Conservation (phyloP, 257 asterid species). For the Verbena officinalis region DNA sequence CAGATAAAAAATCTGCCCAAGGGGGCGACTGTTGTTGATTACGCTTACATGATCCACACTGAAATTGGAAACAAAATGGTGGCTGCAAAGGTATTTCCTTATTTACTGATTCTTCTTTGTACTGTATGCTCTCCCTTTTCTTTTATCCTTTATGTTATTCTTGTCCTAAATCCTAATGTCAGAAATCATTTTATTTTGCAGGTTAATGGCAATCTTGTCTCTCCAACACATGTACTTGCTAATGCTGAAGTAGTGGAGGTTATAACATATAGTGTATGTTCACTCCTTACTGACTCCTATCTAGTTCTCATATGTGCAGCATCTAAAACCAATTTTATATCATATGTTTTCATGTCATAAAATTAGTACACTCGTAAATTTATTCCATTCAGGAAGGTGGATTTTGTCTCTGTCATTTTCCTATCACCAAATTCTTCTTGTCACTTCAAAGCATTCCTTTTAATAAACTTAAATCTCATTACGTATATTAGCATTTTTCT, state of each 20-base stretch:
- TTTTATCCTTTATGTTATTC: conserved; percentile 9
- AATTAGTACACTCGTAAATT: not conserved
- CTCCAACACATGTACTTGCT: conserved; percentile 75
- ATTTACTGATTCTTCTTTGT: conserved; percentile 12
- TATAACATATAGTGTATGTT: conserved; percentile 76
- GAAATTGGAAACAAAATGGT: conserved; percentile 94
- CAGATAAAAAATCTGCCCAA: conserved; percentile 87
- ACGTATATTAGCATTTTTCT: not conserved
- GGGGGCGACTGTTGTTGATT: conserved; percentile 86
- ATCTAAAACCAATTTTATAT: not conserved
- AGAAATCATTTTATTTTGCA: conserved; percentile 39
- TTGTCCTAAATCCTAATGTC: conserved; percentile 31
- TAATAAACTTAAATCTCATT: no score
- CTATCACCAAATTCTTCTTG: conserved; percentile 10
- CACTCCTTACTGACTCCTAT: conserved; percentile 36
- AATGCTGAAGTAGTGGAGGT: conserved; percentile 96
- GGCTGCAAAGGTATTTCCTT: conserved; percentile 74
- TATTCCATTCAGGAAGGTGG: not conserved
- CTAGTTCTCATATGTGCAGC: not conserved
- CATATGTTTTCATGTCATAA: conserved; percentile 13
- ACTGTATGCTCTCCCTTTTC: conserved; percentile 16
- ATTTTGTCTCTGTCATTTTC: conserved; percentile 1
- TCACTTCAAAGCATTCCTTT: conserved; percentile 16
- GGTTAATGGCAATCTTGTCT: conserved; percentile 93
- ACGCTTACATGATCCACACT: conserved; percentile 88